Evolutionary conservation across 2,329 filamentous ascomycete genomes (phyloP), one percentile per base, ranked within the genome.

Genomic region (Clonostachys chloroleuca): DNA sequence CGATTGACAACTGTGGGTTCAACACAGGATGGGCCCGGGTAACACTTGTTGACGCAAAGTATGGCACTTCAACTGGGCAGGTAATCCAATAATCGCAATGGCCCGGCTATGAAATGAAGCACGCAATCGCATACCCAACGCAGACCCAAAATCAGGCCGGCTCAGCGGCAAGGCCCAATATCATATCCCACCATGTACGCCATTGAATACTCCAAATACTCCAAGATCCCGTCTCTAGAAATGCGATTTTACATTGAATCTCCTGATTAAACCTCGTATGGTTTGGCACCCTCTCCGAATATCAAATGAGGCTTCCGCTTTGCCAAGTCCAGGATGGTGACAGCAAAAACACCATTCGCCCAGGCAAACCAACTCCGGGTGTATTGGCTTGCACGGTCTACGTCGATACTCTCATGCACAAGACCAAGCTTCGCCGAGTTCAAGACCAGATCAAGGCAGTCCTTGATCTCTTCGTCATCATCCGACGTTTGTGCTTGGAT

Each of bases 321-420:
- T 2, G 92, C 94, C 45, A 99, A 63, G 70, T 96, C 90, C 45
- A 99, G 70, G 42, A 99, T 89, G 0, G 92, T 95, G 65, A 90
- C 86, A 13, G 92, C 91, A 68, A 96, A 97, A 12, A 99, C 90
- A 1, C 90, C 94, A 57, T 99, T 99, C 12, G 94, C 94, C 94
- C 92, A 97, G 3, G 92, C 90, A 64, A 97, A 97, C 92, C 92
- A 97, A 60, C 87, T 90, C 53, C 91, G 77, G 2, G 92, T 96
- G 65, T 94, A 97, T 18, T 73, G 69, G n/a, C 54, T 51, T 3
- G 71, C 56, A 39, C 67, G 61, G 51, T 92, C 84, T 6, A 97
- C 92, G 58, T 96, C 83, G 39, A 99, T 83, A 57, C 89, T 95
- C 70, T 99, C 94, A 59, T 99, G 92, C 3, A 99, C 77, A 43